These are phyloP conservation scores for Rhytidhysteron rufulum DNA, from an alignment of 2,329 filamentous ascomycete genomes.

Conservation along the genomic window DNA sequence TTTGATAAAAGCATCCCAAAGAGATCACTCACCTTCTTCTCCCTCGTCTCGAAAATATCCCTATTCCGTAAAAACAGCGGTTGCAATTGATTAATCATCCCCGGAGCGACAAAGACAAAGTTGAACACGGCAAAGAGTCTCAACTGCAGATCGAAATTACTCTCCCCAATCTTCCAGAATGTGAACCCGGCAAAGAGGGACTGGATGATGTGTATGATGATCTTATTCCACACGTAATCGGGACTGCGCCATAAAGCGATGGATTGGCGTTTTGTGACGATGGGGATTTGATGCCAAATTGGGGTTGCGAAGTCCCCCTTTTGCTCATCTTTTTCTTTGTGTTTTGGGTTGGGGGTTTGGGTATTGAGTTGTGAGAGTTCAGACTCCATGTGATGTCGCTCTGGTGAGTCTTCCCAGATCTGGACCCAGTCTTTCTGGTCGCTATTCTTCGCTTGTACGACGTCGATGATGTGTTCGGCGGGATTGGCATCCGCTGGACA, in stretches of 20 bases:
- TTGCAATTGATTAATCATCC: slow-evolving; percentile 38
- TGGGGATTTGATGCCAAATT: slow-evolving; percentile 25
- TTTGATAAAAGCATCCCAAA: too few species aligned
- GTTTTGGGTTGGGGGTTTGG: slow-evolving; percentile 34
- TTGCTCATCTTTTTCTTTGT: slow-evolving; percentile 37
- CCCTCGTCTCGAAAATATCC: slow-evolving; percentile 55
- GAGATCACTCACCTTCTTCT: too few species aligned
- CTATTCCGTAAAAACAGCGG: slow-evolving; percentile 43
- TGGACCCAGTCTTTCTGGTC: slow-evolving; percentile 33
- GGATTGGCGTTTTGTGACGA: slow-evolving; percentile 43
- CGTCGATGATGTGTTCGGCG: slow-evolving; percentile 77
- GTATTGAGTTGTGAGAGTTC: slow-evolving; percentile 36
- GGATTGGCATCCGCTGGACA: slow-evolving; percentile 48
- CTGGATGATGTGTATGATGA: slow-evolving; percentile 45
- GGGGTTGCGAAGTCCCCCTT: slow-evolving; percentile 35
- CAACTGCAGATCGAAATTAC: slow-evolving; percentile 27
- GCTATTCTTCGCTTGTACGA: slow-evolving; percentile 45
- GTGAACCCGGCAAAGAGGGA: slow-evolving; percentile 38
- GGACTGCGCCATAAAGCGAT: slow-evolving; percentile 58
- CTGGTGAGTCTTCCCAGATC: slow-evolving; percentile 34
- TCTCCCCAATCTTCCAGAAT: slow-evolving; percentile 36
- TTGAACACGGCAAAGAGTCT: slow-evolving; percentile 35
- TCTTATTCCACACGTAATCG: slow-evolving; percentile 62
- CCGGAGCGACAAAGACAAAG: slow-evolving; percentile 18
- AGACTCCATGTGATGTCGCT: slow-evolving; percentile 26